Conservation (phyloP, 1,284 basidiomycete species). For the Ganoderma meredithae region DNA sequence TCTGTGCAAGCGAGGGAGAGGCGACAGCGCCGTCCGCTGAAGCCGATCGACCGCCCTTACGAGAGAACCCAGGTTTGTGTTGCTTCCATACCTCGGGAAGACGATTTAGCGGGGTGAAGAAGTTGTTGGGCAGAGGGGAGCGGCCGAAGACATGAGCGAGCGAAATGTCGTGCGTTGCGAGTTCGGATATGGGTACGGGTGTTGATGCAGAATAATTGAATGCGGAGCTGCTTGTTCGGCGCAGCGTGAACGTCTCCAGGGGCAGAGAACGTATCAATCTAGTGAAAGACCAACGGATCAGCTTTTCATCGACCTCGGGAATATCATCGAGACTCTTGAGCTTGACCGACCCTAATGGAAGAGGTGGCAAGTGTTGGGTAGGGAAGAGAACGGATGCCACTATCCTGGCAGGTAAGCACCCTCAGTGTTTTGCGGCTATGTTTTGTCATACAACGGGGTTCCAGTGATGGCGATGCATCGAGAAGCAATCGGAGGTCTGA, state of each 20-base stretch:
- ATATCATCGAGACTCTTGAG: not conserved
- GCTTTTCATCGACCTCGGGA: not conserved
- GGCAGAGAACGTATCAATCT: not conserved
- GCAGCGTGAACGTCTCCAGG: not conserved
- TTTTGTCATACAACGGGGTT: not conserved
- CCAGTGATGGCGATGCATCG: not conserved
- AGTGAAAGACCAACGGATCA: not conserved
- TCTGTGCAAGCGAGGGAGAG: not conserved
- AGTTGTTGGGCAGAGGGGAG: not conserved
- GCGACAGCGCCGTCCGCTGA: not conserved
- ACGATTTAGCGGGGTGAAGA: not conserved
- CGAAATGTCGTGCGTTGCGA: not conserved
- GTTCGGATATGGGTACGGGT: not conserved
- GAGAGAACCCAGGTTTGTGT: not conserved
- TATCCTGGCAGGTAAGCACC: not conserved
- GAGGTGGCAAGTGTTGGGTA: not conserved
- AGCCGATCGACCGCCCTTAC: not conserved
- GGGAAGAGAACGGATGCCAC: not conserved
- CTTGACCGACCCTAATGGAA: not conserved
- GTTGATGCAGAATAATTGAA: not conserved
- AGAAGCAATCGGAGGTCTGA: not conserved
- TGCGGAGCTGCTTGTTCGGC: not conserved
- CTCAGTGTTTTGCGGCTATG: not conserved
- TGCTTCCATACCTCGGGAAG: not conserved
- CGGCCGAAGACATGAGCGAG: not conserved